Evolutionary conservation across 148 eudicot species (phyloP), one percentile per base, ranked within the genome.

Genomic region (Bassia scoparia): DNA sequence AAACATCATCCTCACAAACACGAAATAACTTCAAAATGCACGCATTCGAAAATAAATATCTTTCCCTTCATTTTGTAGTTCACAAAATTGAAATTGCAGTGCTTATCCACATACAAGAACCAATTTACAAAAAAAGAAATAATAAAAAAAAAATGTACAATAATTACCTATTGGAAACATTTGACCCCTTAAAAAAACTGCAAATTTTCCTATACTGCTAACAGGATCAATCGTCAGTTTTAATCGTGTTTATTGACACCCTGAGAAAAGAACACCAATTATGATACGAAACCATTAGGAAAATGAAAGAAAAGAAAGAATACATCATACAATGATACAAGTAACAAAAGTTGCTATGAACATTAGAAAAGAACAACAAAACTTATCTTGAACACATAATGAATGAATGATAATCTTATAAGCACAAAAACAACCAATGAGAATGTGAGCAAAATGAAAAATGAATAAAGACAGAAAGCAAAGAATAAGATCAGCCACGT

Each of bases 91-190:
- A 43, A 68, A 68, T 31, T 44, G 46, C 29, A 10, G 26, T 49
- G 30, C 7, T 27, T 52, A 66, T 13, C 34, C 43, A 48, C 15
- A 30, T 67, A 67, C 7, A 69, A 23, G 24, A 52, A 52, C 41
- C 72, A 50, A 69, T 52, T 30, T 50, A 69, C 72, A 31, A 29
- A 49, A 69, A n/a, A n/a, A n/a, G n/a, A n/a, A n/a, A n/a, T n/a
- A n/a, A n/a, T n/a, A n/a, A n/a, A n/a, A n/a, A n/a, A 12, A 34
- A 43, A 50, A 50, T 50, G 27, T 69, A 69, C 60, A 69, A 20
- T 33, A 49, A 20, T 44, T 17, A 62, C 7, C 64, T 61, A 30
- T 13, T 21, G 14, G 9, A 26, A 31, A 61, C 18, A 7, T 4
- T 23, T 26, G 2, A 31, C 30, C 27, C 23, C 0, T 5, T 0